Evolutionary conservation across 2,329 filamentous ascomycete genomes (phyloP).

Genomic region (Fusarium incarnatum): DNA sequence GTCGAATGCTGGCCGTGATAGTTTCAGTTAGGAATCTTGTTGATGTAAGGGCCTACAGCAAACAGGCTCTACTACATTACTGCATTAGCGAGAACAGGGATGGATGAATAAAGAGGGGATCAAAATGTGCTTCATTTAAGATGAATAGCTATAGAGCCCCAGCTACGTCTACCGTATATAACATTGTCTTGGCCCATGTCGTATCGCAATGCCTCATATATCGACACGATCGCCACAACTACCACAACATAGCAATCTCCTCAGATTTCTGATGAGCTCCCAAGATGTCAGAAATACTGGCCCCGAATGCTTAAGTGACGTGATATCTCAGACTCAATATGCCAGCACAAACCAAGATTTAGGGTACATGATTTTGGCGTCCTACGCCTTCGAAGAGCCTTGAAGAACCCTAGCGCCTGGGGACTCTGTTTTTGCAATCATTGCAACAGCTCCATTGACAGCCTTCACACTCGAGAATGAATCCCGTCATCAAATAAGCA

Average conservation of each 20-base stretch:
- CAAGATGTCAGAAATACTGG: too few relatives aligned
- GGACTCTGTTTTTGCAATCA: too few relatives aligned
- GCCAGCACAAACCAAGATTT: too few relatives aligned
- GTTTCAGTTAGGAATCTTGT: not conserved
- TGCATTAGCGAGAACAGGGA: too few relatives aligned
- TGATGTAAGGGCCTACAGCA: not conserved
- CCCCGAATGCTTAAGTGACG: accelerated
- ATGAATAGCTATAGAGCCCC: not conserved
- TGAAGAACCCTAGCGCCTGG: too few relatives aligned
- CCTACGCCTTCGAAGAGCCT: too few relatives aligned
- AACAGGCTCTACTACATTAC: not conserved
- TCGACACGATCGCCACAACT: accelerated
- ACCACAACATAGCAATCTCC: not conserved
- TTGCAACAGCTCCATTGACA: too few relatives aligned
- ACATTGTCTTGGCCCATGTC: not conserved
- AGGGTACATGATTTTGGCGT: too few relatives aligned
- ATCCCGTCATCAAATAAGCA: too few relatives aligned
- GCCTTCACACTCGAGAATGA: too few relatives aligned
- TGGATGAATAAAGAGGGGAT: too few relatives aligned
- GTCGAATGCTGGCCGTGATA: not conserved
- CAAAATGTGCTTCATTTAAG: not conserved
- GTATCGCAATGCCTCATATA: not conserved
- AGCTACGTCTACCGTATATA: not conserved
- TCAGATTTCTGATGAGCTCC: accelerated
- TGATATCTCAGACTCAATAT: too few relatives aligned